Base-by-base conservation (phyloP, 129 eudicot species). In the Flaveria linearis region DNA sequence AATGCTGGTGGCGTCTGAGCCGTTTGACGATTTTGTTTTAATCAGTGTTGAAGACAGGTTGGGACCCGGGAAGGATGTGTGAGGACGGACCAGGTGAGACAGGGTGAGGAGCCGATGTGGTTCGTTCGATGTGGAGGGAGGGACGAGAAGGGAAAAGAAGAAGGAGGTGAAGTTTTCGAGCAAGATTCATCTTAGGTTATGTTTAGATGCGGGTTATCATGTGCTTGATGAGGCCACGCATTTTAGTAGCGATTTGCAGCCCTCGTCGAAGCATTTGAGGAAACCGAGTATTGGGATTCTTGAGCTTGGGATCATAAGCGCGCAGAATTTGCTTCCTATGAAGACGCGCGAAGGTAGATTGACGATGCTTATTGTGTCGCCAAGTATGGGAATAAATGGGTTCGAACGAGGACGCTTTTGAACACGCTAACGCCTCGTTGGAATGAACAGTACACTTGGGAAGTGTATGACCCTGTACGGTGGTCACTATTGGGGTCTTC, bases 361-460 rank as follows among this genome's bases (percentile, higher is more conserved):
- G n/a, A 90, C 98, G 0, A 93, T 68, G 86, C 97, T 2, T 93
- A 93, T 74, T 93, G 98, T 68, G 95, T 93, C 18, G 98, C 98
- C 2, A 93, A 90, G 84, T 93, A 93, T n/a, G 97, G 98, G 23
- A 90, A 88, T 82, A 93, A 93, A 81, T 93, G 98, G 98, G 86
- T 90, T 18, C 86, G 98, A 68, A 93, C 98, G 7, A 76, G 98
- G 30, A 93, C 98, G 0, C 92, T 93, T 11, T 86, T 93, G 9
- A 87, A 93, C 87, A 88, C 92, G 0, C 85, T 88, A 62, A 65
- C 84, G 23, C 98, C 98, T 64, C 78, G 84, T 2, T 93, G 98
- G 98, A 93, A 93, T 39, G 98, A 93, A 85, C 98, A 93, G 74
- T 93, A 90, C 74, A 90, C 97, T 1, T 93, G 98, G 98, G 98